Evolutionary conservation across 2,329 filamentous ascomycete species (phyloP), one percentile per base, ranked within the genome.

Genomic region (Fusarium temperatum): DNA sequence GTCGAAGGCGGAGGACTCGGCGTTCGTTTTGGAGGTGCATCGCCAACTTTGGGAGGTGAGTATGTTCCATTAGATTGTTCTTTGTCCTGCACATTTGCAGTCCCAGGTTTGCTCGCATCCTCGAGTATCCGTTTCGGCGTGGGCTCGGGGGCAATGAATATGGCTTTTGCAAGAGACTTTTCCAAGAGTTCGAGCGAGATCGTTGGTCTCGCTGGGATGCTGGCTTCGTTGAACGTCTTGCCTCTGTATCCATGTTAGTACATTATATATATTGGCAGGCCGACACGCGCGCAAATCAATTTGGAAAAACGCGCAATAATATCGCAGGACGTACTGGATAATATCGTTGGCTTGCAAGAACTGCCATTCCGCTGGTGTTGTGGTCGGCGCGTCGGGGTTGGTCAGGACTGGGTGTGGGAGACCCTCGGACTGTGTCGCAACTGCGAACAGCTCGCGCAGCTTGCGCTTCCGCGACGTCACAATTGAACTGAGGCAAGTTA

Each of bases 391-490:
- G 86, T 91, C 89, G 75, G 84, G 83, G 75, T 88, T 87, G 78
- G 85, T 85, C 81, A 89, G 86, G 82, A 86, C 85, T 83, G 87
- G 84, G 81, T 89, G 87, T 78, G 89, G 89, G 78, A 91, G 86
- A 82, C 86, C 85, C 83, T 90, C 87, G 80, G 87, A 84, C 83
- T 91, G 90, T 83, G 92, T 93, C 87, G 93, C 92, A 88, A 93
- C 90, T 78, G 89, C 88, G 87, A 93, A 97, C 79, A 98, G 89
- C 86, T 96, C 93, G 83, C 92, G 92, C 82, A 98, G 89, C 88
- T 97, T 97, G 84, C 94, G 92, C 90, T 97, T 96, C 84, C 94
- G 93, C 88, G 93, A 94, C 84, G 88, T 89, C 87, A 93, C 90
- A 89, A 92, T 91, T 89, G 89, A 87, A 85, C 91, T 93, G 81